Evolutionary conservation across 768 basidiomycete species (phyloP).

Genomic region (Phlegmacium glaucopus): DNA sequence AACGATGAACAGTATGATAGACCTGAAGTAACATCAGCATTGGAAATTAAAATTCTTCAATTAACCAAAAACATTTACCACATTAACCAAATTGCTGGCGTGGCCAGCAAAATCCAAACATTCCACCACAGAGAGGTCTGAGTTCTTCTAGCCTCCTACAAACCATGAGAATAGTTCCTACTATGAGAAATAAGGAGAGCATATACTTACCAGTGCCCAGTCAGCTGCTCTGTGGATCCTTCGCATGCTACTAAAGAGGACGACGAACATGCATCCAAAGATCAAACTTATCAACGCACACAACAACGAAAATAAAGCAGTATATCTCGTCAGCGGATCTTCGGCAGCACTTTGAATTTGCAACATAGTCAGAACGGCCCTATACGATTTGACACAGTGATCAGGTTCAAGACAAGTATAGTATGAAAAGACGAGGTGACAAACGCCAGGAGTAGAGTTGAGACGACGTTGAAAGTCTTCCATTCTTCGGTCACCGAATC

Average conservation of each 20-base stretch:
- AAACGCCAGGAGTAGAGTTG: constrained; percentile 29
- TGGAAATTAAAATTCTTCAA: background rate
- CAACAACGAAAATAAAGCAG: constrained; percentile 53
- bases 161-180: background rate
- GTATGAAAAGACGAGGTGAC: background rate
- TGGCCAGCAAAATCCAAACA: constrained; percentile 64
- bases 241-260: constrained; percentile 63
- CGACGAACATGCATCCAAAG: constrained; percentile 63
- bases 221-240: constrained; percentile 60
- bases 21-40: constrained; percentile 28
- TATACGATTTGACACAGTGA: constrained; percentile 13
- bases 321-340: constrained; percentile 54
- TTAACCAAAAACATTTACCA: constrained; percentile 42
- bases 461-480: constrained; percentile 34
- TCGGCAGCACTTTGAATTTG: constrained; percentile 36
- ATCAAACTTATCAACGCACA: constrained; percentile 60
- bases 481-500: constrained; percentile 30
- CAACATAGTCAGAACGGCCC: constrained; percentile 32
- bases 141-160: constrained; percentile 48
- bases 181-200: background rate
- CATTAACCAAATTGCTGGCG: constrained; percentile 62
- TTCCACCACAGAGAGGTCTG: constrained; percentile 44
- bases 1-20: constrained; percentile 53
- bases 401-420: background rate
- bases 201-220: constrained; percentile 51